Base-by-base conservation (phyloP, 2,329 filamentous ascomycete species). In the Thermothelomyces thermophilus region DNA sequence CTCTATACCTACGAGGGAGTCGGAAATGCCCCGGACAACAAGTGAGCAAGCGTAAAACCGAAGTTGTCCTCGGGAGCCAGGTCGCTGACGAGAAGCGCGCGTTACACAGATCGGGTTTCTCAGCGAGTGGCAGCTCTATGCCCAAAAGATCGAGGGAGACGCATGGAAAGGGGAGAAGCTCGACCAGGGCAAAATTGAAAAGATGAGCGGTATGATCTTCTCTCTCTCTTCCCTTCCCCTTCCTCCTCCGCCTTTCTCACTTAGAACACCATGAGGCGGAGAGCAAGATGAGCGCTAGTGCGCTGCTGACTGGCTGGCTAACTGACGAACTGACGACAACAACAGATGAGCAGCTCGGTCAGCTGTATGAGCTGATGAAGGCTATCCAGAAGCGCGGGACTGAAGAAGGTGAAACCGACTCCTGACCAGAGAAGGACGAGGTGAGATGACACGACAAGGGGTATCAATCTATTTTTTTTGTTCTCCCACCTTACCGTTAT, bases 51-150 rank as follows among this genome's bases (percentile, higher is more conserved):
- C 30, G 30, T 9, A 31, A 31, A 31, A 10, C 14, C 14, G 9
- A 31, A 31, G 30, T 14, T 31, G 30, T 31, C 14, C 2, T 9
- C 14, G 30, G 30, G 14, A 31, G 9, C 30, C 9, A 31, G 14
- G 26, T 30, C 1, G 13, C 17, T 33, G 11, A 47, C 28, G 26
- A 9, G 8, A 22, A 2, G 4, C 9, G 14, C 20, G 28, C 14
- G 2, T n/a, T 24, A 7, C 14, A 13, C 36, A 95, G 89, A 89
- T 97, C 61, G 93, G 91, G 1, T 98, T 98, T 67, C 75, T 98
- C 59, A 91, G 87, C 0, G 90, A 97, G 68, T 98, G 91, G 91
- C 93, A 98, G 68, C 72, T 88, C 46, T 98, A 97, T 64, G 90
- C 90, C 2, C 91, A 98, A 66, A 84, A 89, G 64, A 72, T 98